phyloP scores from a whole-genome alignment of 129 eudicot genomes.

The Cynara cardunculus region DNA sequence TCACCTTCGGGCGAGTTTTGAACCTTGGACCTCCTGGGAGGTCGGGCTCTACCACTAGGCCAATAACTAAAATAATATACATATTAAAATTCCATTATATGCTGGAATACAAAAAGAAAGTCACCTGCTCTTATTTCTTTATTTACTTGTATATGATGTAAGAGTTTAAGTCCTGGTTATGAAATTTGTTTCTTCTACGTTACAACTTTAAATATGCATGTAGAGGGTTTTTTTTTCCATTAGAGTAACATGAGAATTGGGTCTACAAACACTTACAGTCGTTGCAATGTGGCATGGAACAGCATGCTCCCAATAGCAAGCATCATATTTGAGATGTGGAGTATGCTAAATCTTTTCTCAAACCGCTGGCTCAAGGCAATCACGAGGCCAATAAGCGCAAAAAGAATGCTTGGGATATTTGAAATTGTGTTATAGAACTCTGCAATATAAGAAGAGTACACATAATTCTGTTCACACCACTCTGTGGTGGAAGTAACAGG shows the following conservation, averaged over 20 bases:
- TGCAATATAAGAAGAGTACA: conserved; percentile 56
- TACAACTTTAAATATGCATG: too few species aligned
- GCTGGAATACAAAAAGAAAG: too few species aligned
- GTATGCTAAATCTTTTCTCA: conserved; percentile 65
- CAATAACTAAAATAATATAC: too few species aligned
- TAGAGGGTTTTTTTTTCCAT: too few species aligned
- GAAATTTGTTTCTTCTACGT: background rate
- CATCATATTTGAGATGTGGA: conserved; percentile 59
- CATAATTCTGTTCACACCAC: conserved; percentile 63
- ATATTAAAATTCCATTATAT: too few species aligned
- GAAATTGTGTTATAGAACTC: conserved; percentile 70
- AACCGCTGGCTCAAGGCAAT: conserved; percentile 60
- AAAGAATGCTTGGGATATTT: conserved; percentile 46
- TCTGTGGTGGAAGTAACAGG: conserved; percentile 66
- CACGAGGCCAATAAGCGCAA: conserved; percentile 58
- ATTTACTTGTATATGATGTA: background rate
- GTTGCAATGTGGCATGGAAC: conserved; percentile 62
- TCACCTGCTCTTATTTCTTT: too few species aligned
- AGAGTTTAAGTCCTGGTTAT: background rate
- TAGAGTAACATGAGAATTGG: too few species aligned
- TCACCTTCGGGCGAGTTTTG: too few species aligned
- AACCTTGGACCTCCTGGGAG: too few species aligned
- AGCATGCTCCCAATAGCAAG: conserved; percentile 66
- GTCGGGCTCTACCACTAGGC: too few species aligned
- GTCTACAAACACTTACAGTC: conserved; percentile 46